Conservation (phyloP, 2,329 filamentous ascomycete genomes). For the Fonsecaea multimorphosa region DNA sequence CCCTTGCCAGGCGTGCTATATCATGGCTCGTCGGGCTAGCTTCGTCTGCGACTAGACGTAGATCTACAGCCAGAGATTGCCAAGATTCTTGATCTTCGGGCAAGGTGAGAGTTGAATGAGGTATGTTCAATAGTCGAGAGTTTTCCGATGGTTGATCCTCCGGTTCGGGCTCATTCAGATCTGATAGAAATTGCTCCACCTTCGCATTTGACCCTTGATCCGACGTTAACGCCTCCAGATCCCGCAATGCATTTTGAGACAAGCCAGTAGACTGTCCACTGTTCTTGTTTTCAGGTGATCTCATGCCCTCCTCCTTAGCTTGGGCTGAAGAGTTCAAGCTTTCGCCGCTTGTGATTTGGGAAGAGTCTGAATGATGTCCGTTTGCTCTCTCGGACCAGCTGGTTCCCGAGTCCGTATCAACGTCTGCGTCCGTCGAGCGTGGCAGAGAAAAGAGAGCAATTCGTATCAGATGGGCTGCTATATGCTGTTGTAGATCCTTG, state of each 20-base stretch:
- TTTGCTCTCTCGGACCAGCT: background rate
- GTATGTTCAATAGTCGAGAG: too few species aligned
- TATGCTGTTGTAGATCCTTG: slow-evolving; percentile 13
- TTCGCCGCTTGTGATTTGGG: background rate
- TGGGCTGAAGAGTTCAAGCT: background rate
- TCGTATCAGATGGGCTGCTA: slow-evolving; percentile 22
- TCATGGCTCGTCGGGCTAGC: too few species aligned
- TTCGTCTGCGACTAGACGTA: too few species aligned
- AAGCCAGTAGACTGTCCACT: background rate
- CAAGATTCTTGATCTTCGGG: background rate
- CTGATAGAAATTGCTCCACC: background rate
- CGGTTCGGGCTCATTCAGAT: background rate
- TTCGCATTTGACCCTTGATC: background rate
- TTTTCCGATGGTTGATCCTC: background rate
- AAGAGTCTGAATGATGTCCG: background rate
- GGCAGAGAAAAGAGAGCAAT: slow-evolving; percentile 27
- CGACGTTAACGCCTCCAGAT: background rate
- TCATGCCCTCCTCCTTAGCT: background rate
- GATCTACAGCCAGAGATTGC: background rate
- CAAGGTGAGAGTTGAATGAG: background rate
- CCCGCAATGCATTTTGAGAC: background rate
- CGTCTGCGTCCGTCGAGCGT: slow-evolving; percentile 20
- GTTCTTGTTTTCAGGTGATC: background rate
- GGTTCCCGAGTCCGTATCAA: slow-evolving; percentile 7
- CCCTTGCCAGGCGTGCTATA: too few species aligned